Base-by-base conservation (phyloP, 2,329 filamentous ascomycete genomes). In the Dothideomycetes sp. region DNA sequence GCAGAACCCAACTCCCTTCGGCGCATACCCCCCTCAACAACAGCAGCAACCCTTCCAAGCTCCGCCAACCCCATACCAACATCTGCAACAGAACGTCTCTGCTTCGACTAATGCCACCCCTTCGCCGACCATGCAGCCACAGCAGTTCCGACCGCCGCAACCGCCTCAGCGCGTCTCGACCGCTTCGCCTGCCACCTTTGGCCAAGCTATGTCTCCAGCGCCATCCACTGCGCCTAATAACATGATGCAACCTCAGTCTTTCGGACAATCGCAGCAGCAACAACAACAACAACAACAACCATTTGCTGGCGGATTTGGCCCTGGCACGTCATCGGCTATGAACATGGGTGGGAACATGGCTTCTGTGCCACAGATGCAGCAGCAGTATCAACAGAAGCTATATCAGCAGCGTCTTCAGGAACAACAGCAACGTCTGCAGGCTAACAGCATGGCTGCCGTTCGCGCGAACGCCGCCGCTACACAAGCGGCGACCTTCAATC, bases 121-220 rank as follows among this genome's bases (percentile, higher is more conserved):
- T 9, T 96, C 91, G 5, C 91, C 91, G 19, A 89, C 93, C 47
- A 87, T 95, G 77, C 77, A 78, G 47, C 87, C 82, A 57, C 88
- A 93, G 56, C 73, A 77, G 40, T 79, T 77, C 63, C 70, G 62
- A 42, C 79, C 23, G 76, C 83, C 55, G 74, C 80, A 81, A 27
- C 84, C 87, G 57, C 72, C 58, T 11, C 62, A 64, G 49, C 53
- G 87, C 55, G 85, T 96, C 61, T 82, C 87, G 49, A 95, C 89
- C 32, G 82, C 86, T 30, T 96, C 91, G 22, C 89, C 91, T 3
- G 89, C 91, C 61, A 85, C 86, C 1, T 94, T 93, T 59, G 88
- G 84, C 2, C 83, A 84, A 12, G 83, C 88, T 55, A 73, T 80
- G 45, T 91, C 85, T 3, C 84, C 85, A 9, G 76, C 82, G 12